Evolutionary conservation across 495 filamentous ascomycete genomes (phyloP).

Genomic region (Penicillium pancosmium): DNA sequence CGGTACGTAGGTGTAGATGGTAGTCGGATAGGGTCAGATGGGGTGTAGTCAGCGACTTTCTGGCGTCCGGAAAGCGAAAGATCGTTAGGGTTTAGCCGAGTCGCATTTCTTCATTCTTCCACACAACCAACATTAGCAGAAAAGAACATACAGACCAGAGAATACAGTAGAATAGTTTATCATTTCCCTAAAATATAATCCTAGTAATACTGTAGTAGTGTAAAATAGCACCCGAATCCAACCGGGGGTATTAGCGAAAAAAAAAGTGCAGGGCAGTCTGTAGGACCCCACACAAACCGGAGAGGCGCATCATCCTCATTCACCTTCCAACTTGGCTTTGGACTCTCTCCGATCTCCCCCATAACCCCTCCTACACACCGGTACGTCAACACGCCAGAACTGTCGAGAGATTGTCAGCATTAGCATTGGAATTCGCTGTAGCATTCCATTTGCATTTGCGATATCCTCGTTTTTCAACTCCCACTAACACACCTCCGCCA

Average conservation of each 20-base stretch:
- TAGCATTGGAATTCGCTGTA: neutral
- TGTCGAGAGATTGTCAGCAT: no score
- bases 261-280: neutral
- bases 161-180: no score
- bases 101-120: neutral
- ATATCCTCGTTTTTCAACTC: neutral
- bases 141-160: neutral
- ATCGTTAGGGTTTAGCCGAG: neutral
- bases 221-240: no score
- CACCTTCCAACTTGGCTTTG: slow-evolving; percentile 5
- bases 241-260: slow-evolving; percentile 8
- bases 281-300: slow-evolving; percentile 26
- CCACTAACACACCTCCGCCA: slow-evolving; percentile 13
- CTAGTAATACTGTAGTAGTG: no score
- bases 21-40: no score
- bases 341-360: slow-evolving; percentile 9
- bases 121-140: neutral
- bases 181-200: no score
- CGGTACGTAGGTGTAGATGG: no score
- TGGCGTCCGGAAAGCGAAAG: neutral
- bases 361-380: slow-evolving; percentile 17
- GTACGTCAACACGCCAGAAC: neutral
- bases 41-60: no score
- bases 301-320: slow-evolving; percentile 24
- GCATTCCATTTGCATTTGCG: neutral